Evolutionary conservation across 306 rosid genomes (phyloP).

Genomic region (Sicyos edulis): DNA sequence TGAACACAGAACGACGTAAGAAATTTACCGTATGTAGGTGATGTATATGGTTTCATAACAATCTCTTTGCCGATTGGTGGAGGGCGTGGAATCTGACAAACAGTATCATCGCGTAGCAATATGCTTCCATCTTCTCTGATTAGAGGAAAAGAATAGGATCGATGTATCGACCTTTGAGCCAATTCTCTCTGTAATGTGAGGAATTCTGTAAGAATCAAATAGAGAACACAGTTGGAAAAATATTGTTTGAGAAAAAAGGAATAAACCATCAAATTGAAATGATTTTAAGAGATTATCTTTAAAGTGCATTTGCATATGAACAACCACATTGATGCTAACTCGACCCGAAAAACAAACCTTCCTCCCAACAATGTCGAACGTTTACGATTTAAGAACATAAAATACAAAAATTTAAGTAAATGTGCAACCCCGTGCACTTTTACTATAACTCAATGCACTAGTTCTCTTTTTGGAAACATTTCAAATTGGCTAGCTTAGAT

Average conservation of each 20-base stretch:
- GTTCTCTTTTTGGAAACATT: neutral
- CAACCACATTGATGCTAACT: neutral
- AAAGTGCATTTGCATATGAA: neutral
- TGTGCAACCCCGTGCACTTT: neutral
- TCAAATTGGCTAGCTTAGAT: neutral
- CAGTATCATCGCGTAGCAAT: conserved; percentile 21
- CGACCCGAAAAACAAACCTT: neutral
- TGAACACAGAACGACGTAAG: neutral
- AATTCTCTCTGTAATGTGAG: conserved; percentile 45
- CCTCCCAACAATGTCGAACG: neutral
- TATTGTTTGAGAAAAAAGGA: conserved; percentile 10
- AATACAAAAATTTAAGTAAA: neutral
- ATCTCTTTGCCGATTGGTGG: no score
- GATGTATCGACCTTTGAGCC: conserved; percentile 31
- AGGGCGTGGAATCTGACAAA: conserved; percentile 39
- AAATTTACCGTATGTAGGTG: conserved; percentile 22
- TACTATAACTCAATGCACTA: neutral
- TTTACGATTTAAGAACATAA: neutral
- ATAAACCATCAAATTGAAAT: neutral
- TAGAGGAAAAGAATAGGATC: conserved; percentile 44
- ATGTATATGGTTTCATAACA: no score
- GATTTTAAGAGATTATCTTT: neutral
- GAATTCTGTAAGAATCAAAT: conserved; percentile 18
- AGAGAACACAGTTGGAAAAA: conserved; percentile 14
- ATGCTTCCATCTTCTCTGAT: conserved; percentile 36